Percentiles rank a stretch among this genome's conserved stretches.
Conservation (phyloP, 345 rosid species). For the Citrus trifoliata region DNA sequence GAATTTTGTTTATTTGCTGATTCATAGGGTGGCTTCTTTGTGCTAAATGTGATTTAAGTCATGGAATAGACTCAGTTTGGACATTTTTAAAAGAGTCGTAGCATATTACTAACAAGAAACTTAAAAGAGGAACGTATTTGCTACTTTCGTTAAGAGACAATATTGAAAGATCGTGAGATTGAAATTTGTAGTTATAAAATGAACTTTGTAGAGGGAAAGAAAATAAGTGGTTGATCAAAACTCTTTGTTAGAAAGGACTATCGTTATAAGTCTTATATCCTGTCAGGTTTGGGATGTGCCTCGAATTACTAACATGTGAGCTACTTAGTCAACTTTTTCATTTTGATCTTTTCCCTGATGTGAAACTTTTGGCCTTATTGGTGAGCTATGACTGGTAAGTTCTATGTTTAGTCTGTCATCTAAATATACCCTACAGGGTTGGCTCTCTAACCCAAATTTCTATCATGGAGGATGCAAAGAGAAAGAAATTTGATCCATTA, state of each 20-base stretch:
- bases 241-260: background rate
- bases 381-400: background rate
- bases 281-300: background rate
- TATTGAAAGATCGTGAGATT: too few relatives aligned
- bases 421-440: too few relatives aligned
- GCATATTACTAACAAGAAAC: background rate
- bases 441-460: background rate
- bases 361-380: background rate
- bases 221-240: background rate
- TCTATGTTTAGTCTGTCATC: background rate
- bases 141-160: background rate
- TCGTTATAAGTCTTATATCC: background rate
- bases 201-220: background rate
- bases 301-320: background rate
- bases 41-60: background rate
- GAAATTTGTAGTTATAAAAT: background rate
- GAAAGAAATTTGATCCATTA: background rate
- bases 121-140: background rate
- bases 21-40: background rate
- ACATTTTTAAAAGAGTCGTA: background rate
- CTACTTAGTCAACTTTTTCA: background rate
- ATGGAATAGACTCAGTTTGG: background rate
- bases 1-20: background rate
- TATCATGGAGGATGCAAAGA: background rate
- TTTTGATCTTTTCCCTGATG: background rate